A percentile compares a stretch with the other conserved stretches of the same genome.
Evolutionary conservation across 164 flowering plant species (phyloP).

Genomic region (Vitis labrusca): DNA sequence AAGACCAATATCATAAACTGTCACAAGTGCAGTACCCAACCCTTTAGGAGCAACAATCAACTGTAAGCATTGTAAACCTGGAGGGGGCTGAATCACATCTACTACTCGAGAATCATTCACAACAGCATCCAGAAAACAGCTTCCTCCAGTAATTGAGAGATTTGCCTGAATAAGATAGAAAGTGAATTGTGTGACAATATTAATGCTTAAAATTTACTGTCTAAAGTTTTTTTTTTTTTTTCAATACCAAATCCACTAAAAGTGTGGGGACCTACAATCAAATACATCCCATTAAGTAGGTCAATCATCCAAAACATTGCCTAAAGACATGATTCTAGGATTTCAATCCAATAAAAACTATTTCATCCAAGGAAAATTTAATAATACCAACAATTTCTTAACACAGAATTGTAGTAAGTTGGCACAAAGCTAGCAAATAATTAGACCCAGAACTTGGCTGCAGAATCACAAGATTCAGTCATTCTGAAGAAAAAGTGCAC

Average conservation of each 20-base stretch:
- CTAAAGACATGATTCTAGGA: too few relatives aligned
- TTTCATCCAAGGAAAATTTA: too few relatives aligned
- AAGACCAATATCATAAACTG: slow-evolving; percentile 76
- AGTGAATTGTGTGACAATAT: not conserved
- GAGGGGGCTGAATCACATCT: slow-evolving; percentile 56
- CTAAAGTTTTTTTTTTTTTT: not conserved
- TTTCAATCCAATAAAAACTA: too few relatives aligned
- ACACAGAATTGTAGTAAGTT: not conserved
- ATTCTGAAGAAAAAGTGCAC: too few relatives aligned
- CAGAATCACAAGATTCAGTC: not conserved
- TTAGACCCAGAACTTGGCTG: not conserved
- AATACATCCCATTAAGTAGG: too few relatives aligned
- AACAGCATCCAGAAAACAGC: slow-evolving; percentile 64
- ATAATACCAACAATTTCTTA: too few relatives aligned
- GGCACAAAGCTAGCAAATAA: not conserved
- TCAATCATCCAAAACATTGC: too few relatives aligned
- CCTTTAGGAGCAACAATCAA: slow-evolving; percentile 65
- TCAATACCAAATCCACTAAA: too few relatives aligned
- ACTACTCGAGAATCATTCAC: slow-evolving; percentile 79
- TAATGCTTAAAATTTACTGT: not conserved
- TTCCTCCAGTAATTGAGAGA: slow-evolving; percentile 83
- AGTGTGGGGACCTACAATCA: too few relatives aligned
- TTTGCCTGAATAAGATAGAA: slow-evolving; percentile 38
- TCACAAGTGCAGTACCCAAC: slow-evolving; percentile 70
- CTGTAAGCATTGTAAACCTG: slow-evolving; percentile 53